A percentile compares a stretch with the other conserved stretches of the same genome.
phyloP scores from a whole-genome alignment of 306 rosid genomes.

The Trichosanthes cucumerina region DNA sequence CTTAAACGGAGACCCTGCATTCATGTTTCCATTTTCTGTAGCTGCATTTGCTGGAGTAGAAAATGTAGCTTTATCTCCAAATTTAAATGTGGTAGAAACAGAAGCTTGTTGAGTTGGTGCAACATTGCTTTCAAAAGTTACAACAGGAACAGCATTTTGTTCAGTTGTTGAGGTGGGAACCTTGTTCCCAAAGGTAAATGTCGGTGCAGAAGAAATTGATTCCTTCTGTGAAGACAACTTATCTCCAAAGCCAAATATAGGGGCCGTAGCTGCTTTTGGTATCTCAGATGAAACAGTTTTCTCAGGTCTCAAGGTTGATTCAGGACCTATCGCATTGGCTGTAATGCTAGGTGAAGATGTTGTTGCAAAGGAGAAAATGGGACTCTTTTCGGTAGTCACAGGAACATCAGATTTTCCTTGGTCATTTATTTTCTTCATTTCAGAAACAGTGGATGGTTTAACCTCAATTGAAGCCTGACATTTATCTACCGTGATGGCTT shows the following conservation, averaged over 20 bases:
- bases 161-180: constrained; percentile 22
- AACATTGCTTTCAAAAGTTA: constrained; percentile 20
- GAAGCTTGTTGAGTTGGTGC: constrained; percentile 17
- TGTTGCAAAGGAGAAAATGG: constrained; percentile 12
- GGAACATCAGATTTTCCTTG: constrained; percentile 20
- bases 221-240: constrained; percentile 30
- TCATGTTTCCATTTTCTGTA: constrained; percentile 20
- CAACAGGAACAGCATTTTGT: constrained; percentile 17
- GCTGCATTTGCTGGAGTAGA: not conserved
- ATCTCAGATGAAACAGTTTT: constrained; percentile 24
- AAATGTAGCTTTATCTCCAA: constrained; percentile 10
- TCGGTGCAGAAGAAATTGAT: constrained; percentile 21
- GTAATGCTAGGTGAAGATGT: constrained; percentile 17
- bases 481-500: constrained; percentile 20
- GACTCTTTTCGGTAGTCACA: constrained; percentile 26
- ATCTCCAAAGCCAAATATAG: constrained; percentile 23
- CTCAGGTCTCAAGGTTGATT: constrained; percentile 26
- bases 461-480: constrained; percentile 22
- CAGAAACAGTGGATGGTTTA: constrained; percentile 18
- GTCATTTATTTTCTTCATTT: constrained; percentile 18
- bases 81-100: constrained; percentile 2
- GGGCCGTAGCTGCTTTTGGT: constrained; percentile 21
- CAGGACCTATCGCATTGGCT: constrained; percentile 12
- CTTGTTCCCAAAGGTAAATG: constrained; percentile 21
- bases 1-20: constrained; percentile 20